Conservation (phyloP, 805 yeast species). For the Monosporozyma yasuniensis region DNA sequence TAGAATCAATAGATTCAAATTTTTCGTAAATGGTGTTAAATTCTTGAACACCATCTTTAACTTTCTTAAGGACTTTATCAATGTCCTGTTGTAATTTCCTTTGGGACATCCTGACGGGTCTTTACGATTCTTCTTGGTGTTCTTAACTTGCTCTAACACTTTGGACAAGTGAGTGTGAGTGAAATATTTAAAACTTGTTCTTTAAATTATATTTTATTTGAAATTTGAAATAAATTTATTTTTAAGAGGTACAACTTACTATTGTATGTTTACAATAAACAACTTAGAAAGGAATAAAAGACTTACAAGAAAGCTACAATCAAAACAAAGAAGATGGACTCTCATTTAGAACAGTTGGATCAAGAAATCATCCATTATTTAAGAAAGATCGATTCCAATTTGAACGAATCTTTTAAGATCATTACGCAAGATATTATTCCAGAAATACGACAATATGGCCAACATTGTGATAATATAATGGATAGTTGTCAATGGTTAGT, state of each 20-base stretch:
- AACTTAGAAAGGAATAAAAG: not conserved
- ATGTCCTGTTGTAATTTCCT: constrained; percentile 58
- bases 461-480: constrained; percentile 53
- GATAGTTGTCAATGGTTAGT: constrained; percentile 66
- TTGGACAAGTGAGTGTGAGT: too few species aligned
- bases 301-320: not conserved
- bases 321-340: constrained; percentile 1
- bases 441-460: constrained; percentile 49
- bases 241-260: too few species aligned
- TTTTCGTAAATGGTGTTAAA: constrained; percentile 84
- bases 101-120: constrained; percentile 40
- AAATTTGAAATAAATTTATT: not conserved
- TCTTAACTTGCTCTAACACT: too few species aligned
- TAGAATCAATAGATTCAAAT: constrained; percentile 58
- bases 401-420: constrained; percentile 56
- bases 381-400: constrained; percentile 71
- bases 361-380: constrained; percentile 69
- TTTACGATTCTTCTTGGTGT: too few species aligned
- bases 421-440: constrained; percentile 65
- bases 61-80: constrained; percentile 87
- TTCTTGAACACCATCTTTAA: constrained; percentile 79
- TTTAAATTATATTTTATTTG: not conserved
- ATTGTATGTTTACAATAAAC: not conserved
- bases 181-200: not conserved
- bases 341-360: constrained; percentile 55